Percentiles rank a stretch among this genome's conserved stretches.
These are phyloP conservation scores for Pueraria montana DNA, from an alignment of 306 rosid species.

Conservation along the genomic window DNA sequence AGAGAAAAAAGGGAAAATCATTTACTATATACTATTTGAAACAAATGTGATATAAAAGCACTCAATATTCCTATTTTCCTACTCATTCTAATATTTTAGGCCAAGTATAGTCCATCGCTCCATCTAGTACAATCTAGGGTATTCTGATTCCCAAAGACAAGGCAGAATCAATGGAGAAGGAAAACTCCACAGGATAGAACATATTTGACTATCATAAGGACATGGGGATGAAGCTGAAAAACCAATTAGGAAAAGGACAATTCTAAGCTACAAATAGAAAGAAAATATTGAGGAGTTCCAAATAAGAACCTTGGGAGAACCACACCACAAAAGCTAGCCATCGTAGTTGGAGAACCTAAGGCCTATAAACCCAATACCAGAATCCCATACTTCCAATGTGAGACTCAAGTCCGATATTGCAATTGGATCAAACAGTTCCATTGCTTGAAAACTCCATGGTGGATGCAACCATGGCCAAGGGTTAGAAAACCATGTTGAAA, in stretches of 20 bases:
- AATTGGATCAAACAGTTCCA: background rate
- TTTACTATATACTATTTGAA: constrained; percentile 14
- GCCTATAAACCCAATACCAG: background rate
- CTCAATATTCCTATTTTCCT: constrained; percentile 26
- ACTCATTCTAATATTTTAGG: background rate
- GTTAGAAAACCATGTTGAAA: constrained; percentile 30
- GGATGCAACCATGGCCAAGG: background rate
- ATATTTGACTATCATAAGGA: constrained; percentile 14
- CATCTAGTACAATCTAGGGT: background rate
- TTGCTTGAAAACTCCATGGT: background rate
- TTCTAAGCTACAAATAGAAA: constrained; percentile 9
- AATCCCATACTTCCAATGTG: background rate
- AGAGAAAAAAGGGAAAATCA: constrained; percentile 11
- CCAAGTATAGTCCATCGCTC: constrained; percentile 25
- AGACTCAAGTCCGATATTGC: background rate
- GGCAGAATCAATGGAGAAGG: background rate
- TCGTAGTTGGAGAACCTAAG: background rate
- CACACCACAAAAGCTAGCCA: background rate
- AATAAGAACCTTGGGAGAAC: background rate
- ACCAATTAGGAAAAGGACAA: background rate
- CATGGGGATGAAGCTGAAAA: constrained; percentile 2
- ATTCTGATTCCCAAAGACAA: background rate
- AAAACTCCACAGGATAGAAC: background rate
- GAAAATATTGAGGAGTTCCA: background rate
- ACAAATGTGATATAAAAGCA: constrained; percentile 21